Conservation (phyloP, 148 eudicot genomes). For the Silene latifolia region DNA sequence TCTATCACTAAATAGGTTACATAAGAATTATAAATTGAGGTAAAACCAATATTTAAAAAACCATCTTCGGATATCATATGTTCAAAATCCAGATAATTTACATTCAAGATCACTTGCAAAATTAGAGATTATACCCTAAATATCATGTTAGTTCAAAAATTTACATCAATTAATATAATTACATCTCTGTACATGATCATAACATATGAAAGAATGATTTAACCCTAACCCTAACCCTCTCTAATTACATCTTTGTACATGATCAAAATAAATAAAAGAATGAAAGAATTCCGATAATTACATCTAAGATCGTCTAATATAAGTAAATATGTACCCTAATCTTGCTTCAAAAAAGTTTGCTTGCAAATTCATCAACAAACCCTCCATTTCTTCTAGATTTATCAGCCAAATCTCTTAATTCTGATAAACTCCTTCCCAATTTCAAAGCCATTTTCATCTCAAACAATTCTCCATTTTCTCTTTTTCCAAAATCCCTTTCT, state of each 20-base stretch:
- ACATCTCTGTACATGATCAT: not conserved
- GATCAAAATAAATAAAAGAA: conserved; percentile 4
- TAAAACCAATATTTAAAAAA: no score
- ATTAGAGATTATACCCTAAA: no score
- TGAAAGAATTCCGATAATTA: conserved; percentile 15
- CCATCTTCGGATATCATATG: no score
- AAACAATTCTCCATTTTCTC: conserved; percentile 56
- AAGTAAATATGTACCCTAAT: not conserved
- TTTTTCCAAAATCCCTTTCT: conserved; percentile 25
- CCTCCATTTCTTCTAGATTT: conserved; percentile 32
- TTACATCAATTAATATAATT: no score
- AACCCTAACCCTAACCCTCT: not conserved
- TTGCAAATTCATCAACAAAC: conserved; percentile 45
- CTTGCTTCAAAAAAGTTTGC: conserved; percentile 52
- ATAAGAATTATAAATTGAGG: no score
- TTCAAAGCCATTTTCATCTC: conserved; percentile 56
- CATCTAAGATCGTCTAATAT: not conserved
- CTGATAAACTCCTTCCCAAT: conserved; percentile 55
- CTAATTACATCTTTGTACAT: not conserved
- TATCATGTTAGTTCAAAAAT: no score
- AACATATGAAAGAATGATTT: conserved; percentile 14
- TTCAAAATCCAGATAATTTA: no score
- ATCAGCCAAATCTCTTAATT: conserved; percentile 44
- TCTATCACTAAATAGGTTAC: no score
- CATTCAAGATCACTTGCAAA: no score